phyloP scores from a whole-genome alignment of 2,329 filamentous ascomycete genomes.

The Teratosphaeriaceae sp. region DNA sequence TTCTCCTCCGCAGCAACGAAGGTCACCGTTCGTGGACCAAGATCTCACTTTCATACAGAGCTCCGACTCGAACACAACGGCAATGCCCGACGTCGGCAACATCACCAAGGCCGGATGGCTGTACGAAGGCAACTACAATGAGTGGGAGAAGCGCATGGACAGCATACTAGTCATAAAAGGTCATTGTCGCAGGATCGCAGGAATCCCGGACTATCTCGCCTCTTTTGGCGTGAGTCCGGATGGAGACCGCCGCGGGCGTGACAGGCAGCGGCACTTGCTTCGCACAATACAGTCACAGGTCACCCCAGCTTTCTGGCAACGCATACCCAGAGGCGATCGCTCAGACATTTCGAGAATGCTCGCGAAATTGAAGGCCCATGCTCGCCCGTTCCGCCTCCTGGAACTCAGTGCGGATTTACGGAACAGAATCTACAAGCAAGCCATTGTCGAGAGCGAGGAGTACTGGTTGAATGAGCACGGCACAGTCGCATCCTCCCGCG shows the following conservation, averaged over 20 bases:
- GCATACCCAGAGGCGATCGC: background rate
- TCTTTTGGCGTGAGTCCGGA: too few relatives aligned
- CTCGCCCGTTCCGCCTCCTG: background rate
- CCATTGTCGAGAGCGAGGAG: background rate
- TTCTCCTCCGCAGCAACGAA: too few relatives aligned
- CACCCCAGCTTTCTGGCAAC: background rate
- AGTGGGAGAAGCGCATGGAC: background rate
- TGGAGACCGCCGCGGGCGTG: background rate
- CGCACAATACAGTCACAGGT: background rate
- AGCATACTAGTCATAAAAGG: too few relatives aligned
- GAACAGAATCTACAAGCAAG: background rate
- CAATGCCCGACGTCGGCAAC: background rate
- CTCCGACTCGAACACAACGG: too few relatives aligned
- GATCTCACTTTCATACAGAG: too few relatives aligned
- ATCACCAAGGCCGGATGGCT: background rate
- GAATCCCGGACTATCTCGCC: too few relatives aligned
- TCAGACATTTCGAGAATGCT: background rate
- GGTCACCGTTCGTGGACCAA: too few relatives aligned
- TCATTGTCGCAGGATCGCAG: too few relatives aligned
- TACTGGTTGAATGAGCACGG: background rate
- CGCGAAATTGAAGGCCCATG: background rate
- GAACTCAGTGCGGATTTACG: background rate
- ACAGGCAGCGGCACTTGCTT: background rate
- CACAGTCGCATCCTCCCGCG: background rate
- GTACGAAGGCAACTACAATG: constrained; percentile 1